Conservation (phyloP, 2,329 filamentous ascomycete genomes). For the Monascus ruber region DNA sequence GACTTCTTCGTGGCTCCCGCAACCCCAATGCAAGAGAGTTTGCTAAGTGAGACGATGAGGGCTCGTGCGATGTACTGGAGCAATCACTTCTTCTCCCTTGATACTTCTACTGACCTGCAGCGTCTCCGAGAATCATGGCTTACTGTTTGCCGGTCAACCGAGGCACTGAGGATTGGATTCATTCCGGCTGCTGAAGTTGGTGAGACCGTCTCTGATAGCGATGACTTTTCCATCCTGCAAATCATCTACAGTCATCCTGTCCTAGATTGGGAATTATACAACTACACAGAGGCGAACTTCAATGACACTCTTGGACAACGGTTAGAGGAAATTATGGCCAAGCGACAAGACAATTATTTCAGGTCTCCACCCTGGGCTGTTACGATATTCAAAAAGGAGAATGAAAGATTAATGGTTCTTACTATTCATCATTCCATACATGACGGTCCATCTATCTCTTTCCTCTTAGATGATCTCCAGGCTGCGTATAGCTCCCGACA, state of each 20-base stretch:
- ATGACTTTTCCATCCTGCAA: conserved; percentile 17
- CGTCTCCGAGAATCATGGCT: conserved; percentile 24
- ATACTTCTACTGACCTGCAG: conserved; percentile 13
- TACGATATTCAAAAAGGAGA: conserved; percentile 17
- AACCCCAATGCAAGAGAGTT: conserved; percentile 27
- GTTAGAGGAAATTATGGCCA: conserved; percentile 12
- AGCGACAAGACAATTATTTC: conserved; percentile 18
- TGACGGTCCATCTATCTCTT: conserved; percentile 20
- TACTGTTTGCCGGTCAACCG: conserved; percentile 15
- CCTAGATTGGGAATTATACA: conserved; percentile 15
- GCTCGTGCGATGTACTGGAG: conserved; percentile 29
- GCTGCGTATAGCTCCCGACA: conserved; percentile 12
- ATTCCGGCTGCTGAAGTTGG: conserved; percentile 18
- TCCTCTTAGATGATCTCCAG: conserved; percentile 16
- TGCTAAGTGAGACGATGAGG: conserved; percentile 30
- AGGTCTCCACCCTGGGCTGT: conserved; percentile 26
- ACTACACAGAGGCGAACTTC: conserved; percentile 8
- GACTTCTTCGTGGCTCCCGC: conserved; percentile 15
- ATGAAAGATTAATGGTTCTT: conserved; percentile 21
- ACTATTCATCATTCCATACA: conserved; percentile 25
- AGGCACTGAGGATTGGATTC: conserved; percentile 28
- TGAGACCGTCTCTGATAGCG: neutral
- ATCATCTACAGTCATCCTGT: conserved; percentile 14
- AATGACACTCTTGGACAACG: conserved; percentile 6
- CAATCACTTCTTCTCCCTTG: conserved; percentile 25